These are phyloP conservation scores for Neurospora hispaniola DNA, from an alignment of 495 filamentous ascomycete species.

Conservation along the genomic window DNA sequence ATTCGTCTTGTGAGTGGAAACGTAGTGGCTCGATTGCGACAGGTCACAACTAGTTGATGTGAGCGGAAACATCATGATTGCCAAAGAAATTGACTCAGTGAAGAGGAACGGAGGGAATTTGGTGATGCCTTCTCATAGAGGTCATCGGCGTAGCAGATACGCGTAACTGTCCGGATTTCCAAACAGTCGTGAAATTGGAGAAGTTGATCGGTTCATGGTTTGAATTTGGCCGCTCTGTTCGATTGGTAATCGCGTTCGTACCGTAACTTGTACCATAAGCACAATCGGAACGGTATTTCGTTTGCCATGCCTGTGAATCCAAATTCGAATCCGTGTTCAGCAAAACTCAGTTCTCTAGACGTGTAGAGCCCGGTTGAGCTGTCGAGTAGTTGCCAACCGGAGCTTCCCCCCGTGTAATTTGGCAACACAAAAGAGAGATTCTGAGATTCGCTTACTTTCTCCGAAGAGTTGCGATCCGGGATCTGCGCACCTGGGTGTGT, in stretches of 20 bases:
- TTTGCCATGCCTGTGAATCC: background rate
- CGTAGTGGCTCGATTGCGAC: background rate
- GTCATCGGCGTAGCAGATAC: background rate
- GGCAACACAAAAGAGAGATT: background rate
- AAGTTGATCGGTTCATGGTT: background rate
- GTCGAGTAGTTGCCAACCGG: background rate
- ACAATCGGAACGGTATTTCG: background rate
- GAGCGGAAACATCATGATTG: background rate
- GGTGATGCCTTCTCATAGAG: background rate
- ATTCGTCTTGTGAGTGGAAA: background rate
- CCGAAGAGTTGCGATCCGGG: background rate
- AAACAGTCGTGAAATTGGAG: background rate
- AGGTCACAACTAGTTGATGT: background rate
- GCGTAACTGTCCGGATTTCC: background rate
- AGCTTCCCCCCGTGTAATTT: background rate
- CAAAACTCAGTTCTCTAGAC: background rate
- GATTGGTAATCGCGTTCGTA: background rate
- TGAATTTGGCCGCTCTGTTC: background rate
- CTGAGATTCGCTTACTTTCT: background rate
- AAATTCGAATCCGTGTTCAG: background rate
- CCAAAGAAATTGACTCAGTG: background rate
- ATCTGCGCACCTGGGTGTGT: background rate
- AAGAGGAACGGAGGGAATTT: background rate
- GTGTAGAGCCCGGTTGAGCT: background rate
- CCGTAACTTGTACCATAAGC: background rate